Percentiles rank a stretch among this genome's conserved stretches.
These are phyloP conservation scores for Solanum sejunctum DNA, from an alignment of 257 asterid species.

Conservation along the genomic window DNA sequence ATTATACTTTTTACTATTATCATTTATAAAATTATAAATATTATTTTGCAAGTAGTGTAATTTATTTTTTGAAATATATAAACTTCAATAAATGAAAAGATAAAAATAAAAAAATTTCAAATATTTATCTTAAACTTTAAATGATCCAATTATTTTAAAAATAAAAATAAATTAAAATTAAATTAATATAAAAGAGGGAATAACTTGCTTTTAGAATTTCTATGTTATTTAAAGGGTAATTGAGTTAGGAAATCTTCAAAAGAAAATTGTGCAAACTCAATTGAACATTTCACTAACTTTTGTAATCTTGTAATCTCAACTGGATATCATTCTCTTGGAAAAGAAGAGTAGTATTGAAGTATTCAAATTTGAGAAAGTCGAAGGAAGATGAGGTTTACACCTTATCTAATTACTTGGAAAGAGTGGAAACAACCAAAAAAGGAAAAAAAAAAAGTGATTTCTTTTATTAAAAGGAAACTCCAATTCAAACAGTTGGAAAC, in stretches of 20 bases:
- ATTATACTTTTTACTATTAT: no score
- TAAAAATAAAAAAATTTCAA: no score
- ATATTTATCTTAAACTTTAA: no score
- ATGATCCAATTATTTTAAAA: no score
- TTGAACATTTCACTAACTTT: neutral
- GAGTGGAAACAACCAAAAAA: neutral
- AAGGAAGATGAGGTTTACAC: neutral
- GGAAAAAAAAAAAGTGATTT: neutral
- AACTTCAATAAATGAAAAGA: no score
- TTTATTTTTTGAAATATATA: no score
- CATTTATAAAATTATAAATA: no score
- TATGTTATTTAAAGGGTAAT: neutral
- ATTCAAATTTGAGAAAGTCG: neutral
- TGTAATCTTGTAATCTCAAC: neutral
- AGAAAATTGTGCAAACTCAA: neutral
- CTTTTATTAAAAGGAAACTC: neutral
- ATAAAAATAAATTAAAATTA: no score
- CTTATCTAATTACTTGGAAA: neutral
- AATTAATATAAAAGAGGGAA: no score
- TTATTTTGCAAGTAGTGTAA: no score
- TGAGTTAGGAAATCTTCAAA: neutral
- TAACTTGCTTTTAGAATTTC: neutral
- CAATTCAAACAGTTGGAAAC: neutral
- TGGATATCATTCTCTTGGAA: neutral
- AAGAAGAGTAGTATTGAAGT: neutral